Evolutionary conservation across 1,139 yeast species (phyloP).

Genomic region (Candida sp.): DNA sequence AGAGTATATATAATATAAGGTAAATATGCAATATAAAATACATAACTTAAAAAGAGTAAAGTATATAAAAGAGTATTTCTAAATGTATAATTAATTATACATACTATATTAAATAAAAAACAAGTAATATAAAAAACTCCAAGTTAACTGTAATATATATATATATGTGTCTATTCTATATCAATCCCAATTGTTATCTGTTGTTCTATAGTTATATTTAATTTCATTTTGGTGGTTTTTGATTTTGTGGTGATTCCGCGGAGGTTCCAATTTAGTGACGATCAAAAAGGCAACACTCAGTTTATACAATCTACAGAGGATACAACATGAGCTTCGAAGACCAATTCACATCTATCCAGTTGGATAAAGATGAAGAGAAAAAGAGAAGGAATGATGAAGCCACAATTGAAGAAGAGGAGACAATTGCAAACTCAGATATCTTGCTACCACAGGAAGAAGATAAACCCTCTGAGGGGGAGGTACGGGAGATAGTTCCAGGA

Average conservation of each 20-base stretch:
- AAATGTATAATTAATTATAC: no score
- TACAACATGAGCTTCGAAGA: conserved; percentile 34
- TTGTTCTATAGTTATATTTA: not conserved
- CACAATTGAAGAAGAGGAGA: conserved; percentile 4
- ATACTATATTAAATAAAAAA: no score
- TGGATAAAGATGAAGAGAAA: conserved; percentile 46
- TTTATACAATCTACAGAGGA: not conserved
- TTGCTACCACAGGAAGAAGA: conserved; percentile 4
- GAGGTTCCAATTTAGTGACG: not conserved
- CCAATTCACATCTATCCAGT: conserved; percentile 55
- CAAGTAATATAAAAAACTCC: no score
- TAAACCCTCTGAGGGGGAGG: conserved; percentile 2
- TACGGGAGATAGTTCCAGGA: not conserved
- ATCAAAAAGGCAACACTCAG: not conserved
- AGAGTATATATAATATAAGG: no score
- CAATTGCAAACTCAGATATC: not conserved
- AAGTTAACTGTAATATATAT: no score
- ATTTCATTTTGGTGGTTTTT: not conserved
- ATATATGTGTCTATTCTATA: no score
- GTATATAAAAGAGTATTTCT: no score
- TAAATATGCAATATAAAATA: no score
- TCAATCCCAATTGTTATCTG: no score
- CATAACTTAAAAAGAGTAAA: no score
- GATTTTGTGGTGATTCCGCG: not conserved
- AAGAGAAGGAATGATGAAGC: conserved; percentile 5